Percentiles rank a stretch among this genome's conserved stretches.
phyloP scores from a whole-genome alignment of 768 basidiomycete species.

The Lactarius deliciosus region DNA sequence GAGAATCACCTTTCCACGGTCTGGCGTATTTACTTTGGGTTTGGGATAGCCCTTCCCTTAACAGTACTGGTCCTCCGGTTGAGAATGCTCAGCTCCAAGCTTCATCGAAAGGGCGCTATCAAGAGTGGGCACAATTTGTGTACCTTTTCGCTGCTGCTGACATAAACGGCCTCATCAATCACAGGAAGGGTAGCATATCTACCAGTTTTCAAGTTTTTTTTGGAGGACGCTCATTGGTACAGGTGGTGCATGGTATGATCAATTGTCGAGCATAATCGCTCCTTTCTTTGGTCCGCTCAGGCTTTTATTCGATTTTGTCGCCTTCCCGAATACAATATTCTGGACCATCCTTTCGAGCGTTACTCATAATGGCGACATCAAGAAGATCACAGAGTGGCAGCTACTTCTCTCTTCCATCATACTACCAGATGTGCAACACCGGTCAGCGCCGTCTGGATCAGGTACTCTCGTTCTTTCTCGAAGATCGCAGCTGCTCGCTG shows the following conservation, averaged over 20 bases:
- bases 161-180: background rate
- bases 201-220: constrained; percentile 52
- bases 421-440: constrained; percentile 45
- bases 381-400: constrained; percentile 65
- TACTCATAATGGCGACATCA: constrained; percentile 54
- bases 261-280: background rate
- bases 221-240: constrained; percentile 68
- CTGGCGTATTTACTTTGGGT: constrained; percentile 65
- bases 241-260: constrained; percentile 61
- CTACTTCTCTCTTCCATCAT: constrained; percentile 61
- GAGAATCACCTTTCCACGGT: constrained; percentile 59
- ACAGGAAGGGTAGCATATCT: constrained; percentile 58
- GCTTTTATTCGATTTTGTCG: constrained; percentile 70
- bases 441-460: constrained; percentile 49
- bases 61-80: constrained; percentile 71
- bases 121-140: constrained; percentile 44
- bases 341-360: constrained; percentile 67
- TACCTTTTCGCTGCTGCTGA: background rate
- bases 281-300: constrained; percentile 34
- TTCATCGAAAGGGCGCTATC: constrained; percentile 65
- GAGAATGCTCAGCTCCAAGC: constrained; percentile 64
- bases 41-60: constrained; percentile 61
- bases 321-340: constrained; percentile 72
- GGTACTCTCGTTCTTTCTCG: constrained; percentile 73
- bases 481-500: constrained; percentile 62